Base-by-base conservation (phyloP, 2,329 filamentous ascomycete species). In the Coniochaeta prunicola region DNA sequence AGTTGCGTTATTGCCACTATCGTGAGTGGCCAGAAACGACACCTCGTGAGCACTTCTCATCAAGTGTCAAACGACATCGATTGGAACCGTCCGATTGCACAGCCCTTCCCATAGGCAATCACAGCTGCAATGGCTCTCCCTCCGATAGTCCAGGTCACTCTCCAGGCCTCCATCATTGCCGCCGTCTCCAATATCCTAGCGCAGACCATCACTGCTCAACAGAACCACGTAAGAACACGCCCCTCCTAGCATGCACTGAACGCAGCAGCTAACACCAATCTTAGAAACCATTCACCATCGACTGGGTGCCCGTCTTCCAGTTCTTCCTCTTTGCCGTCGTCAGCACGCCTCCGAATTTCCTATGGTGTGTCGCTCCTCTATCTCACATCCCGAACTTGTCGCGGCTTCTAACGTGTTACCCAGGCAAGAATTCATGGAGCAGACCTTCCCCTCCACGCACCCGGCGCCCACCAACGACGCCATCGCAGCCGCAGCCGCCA, bases 261-360 rank as follows among this genome's bases (percentile, higher is more conserved):
- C 59, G 26, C 15, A 4, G 6, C n/a, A 38, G 57, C 53, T 21
- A 1, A 36, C 33, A 13, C 33, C 33, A 10, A 36, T 10, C n/a
- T 5, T 6, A 90, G 86, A 76, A 73, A 57, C 73, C 83, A 12
- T 80, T 90, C 57, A 71, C 76, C 26, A 76, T 96, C 65, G 83
- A 92, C 72, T 80, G 81, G 73, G 74, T 81, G 5, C 84, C 88
- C 4, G 79, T 96, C 48, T 75, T 92, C 64, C 89, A 92, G 69
- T 96, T 96, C 73, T 75, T 90, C 57, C 68, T 91, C 57, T 96
- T 88, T 76, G 83, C 87, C 63, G 69, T 90, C 34, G 69, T 96
- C 60, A 87, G 81, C 71, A 88, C 87, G 42, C 91, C 92, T 2
- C 89, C 89, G 50, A 97, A 97, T 74, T 90, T 91, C 69, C 70